Percentiles rank a stretch among this genome's conserved stretches.
Conservation (phyloP, 345 rosid genomes). For the Alliaria petiolata region DNA sequence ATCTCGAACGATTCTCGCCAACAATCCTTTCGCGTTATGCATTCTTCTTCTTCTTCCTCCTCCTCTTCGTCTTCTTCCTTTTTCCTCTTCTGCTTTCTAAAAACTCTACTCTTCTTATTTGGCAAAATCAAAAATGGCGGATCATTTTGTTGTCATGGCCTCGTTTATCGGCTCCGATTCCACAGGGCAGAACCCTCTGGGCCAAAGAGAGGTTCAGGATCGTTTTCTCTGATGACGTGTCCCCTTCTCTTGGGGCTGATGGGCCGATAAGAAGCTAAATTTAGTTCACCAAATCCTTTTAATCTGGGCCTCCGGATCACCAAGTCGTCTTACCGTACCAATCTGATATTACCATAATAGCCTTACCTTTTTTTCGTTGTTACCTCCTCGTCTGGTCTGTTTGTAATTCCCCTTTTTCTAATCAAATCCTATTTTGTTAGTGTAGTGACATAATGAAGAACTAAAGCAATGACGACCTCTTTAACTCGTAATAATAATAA, state of each 20-base stretch:
- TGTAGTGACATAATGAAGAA: too few relatives aligned
- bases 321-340: background rate
- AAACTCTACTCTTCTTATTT: conserved; percentile 7
- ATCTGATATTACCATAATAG: background rate
- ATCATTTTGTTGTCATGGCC: conserved; percentile 15
- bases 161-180: conserved; percentile 8
- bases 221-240: conserved; percentile 14
- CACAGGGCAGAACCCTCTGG: background rate
- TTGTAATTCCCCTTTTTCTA: too few relatives aligned
- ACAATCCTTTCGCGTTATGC: conserved; percentile 35
- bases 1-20: conserved; percentile 31
- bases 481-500: too few relatives aligned
- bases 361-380: too few relatives aligned
- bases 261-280: background rate
- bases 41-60: conserved; percentile 9
- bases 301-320: background rate
- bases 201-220: background rate
- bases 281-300: background rate
- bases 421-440: too few relatives aligned
- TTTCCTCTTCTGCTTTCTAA: background rate
- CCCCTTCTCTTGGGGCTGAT: background rate
- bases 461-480: too few relatives aligned
- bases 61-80: too few relatives aligned
- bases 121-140: conserved; percentile 23
- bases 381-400: too few relatives aligned